Conservation (phyloP, 2,329 filamentous ascomycete genomes). For the Pseudonectria buxi region DNA sequence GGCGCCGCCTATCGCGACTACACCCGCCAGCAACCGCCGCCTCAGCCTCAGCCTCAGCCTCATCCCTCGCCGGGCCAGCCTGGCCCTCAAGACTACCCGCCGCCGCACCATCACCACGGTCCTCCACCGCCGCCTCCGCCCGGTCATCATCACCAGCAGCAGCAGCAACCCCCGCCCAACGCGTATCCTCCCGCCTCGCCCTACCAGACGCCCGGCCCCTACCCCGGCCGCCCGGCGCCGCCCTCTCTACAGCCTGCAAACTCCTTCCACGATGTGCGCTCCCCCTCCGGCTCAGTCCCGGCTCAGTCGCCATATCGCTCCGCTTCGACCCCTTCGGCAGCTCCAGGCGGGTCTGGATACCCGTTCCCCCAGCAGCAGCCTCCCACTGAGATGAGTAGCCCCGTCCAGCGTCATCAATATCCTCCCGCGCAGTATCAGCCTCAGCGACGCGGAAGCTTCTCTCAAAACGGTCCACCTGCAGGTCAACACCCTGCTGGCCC, state of each 20-base stretch:
- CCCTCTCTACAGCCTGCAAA: constrained; percentile 41
- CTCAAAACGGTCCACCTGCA: constrained; percentile 26
- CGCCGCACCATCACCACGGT: constrained; percentile 19
- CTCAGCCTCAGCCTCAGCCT: constrained; percentile 36
- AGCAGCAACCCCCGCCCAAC: constrained; percentile 21
- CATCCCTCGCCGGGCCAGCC: constrained; percentile 44
- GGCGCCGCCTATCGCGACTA: constrained; percentile 47
- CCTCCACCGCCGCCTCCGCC: not conserved
- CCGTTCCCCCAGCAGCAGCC: constrained; percentile 42
- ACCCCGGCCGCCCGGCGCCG: constrained; percentile 36
- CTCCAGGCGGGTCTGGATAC: constrained; percentile 39
- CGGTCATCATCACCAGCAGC: constrained; percentile 19
- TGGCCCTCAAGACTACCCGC: constrained; percentile 38
- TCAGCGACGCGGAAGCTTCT: constrained; percentile 40
- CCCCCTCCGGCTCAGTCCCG: constrained; percentile 40
- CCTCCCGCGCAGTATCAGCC: constrained; percentile 37
- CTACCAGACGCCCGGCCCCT: constrained; percentile 35
- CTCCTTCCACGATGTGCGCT: constrained; percentile 42
- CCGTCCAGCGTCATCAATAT: constrained; percentile 47
- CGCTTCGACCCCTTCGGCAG: constrained; percentile 36
- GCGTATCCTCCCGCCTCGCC: constrained; percentile 33
- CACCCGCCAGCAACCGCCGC: constrained; percentile 25
- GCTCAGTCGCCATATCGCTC: constrained; percentile 41
- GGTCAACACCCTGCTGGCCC: constrained; percentile 20
- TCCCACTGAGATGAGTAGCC: constrained; percentile 40